These are phyloP conservation scores for Naganishia randhawae DNA, from an alignment of 768 basidiomycete genomes.

Conservation along the genomic window DNA sequence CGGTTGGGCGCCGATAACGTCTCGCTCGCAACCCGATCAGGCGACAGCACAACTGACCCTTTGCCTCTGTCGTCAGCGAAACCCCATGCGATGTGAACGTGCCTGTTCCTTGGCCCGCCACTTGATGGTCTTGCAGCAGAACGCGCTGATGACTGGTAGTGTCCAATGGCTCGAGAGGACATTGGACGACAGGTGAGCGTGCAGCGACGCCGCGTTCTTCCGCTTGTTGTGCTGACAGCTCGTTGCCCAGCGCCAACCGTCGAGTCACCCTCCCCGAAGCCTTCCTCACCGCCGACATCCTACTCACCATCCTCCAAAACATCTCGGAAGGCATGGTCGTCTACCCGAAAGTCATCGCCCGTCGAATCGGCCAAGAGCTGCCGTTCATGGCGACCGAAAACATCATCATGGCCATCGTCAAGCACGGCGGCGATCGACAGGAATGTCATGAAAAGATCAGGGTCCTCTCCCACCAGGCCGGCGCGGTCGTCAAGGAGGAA, in stretches of 20 bases:
- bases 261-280: constrained; percentile 94
- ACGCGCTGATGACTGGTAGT: constrained; percentile 87
- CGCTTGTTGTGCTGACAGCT: constrained; percentile 14
- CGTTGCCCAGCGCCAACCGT: constrained; percentile 75
- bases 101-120: constrained; percentile 95
- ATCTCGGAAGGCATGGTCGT: constrained; percentile 99
- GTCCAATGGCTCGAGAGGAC: constrained; percentile 99
- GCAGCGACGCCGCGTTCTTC: background rate
- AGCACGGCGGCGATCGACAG: constrained; percentile 85
- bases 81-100: constrained; percentile 98
- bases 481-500: constrained; percentile 85
- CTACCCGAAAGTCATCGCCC: constrained; percentile 90
- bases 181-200: constrained; percentile 77
- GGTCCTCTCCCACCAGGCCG: constrained; percentile 91
- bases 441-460: constrained; percentile 95
- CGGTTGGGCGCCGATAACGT: too few relatives aligned
- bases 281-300: constrained; percentile 93
- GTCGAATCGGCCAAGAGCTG: constrained; percentile 86
- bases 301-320: constrained; percentile 91
- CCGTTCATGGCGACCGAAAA: constrained; percentile 99
- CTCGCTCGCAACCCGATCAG: too few relatives aligned
- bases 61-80: constrained; percentile 55
- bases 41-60: background rate
- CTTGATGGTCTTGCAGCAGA: constrained; percentile 92
- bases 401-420: constrained; percentile 98